Evolutionary conservation across 345 rosid genomes (phyloP).

Genomic region (Citrus hindsii): DNA sequence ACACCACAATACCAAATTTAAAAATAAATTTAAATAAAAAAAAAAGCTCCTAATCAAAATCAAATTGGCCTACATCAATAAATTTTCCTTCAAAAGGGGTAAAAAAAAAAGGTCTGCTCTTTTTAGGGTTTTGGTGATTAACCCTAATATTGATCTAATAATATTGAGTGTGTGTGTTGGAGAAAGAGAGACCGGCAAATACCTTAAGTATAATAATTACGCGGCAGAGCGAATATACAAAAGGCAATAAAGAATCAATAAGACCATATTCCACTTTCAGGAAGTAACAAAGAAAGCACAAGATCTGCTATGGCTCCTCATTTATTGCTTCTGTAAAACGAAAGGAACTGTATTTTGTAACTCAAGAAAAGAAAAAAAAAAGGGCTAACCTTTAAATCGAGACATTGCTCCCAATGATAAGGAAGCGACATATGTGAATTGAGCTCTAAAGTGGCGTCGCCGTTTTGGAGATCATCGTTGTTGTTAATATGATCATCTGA

Average conservation of each 20-base stretch:
- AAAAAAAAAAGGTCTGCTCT: background rate
- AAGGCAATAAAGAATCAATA: conserved; percentile 19
- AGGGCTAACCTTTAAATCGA: conserved; percentile 67
- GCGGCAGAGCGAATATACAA: conserved; percentile 24
- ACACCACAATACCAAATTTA: background rate
- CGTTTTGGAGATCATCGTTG: conserved; percentile 17
- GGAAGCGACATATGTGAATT: conserved; percentile 72
- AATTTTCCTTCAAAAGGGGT: background rate
- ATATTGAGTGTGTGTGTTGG: background rate
- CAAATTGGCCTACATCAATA: too few relatives aligned
- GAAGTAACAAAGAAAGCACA: conserved; percentile 15
- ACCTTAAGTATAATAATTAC: conserved; percentile 25
- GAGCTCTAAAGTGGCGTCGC: conserved; percentile 61
- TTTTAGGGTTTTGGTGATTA: conserved; percentile 32
- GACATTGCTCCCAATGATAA: conserved; percentile 87
- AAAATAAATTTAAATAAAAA: background rate
- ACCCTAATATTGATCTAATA: conserved; percentile 14
- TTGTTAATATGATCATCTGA: conserved; percentile 30
- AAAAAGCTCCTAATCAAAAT: too few relatives aligned
- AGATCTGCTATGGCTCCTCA: conserved; percentile 52
- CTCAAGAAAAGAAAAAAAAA: background rate
- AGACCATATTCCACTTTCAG: conserved; percentile 2
- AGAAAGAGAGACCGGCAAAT: conserved; percentile 13
- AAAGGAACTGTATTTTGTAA: conserved; percentile 22
- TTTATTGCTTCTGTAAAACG: conserved; percentile 47